Evolutionary conservation across 371 early-diverging fungal species (phyloP).

Genomic region (Gilbertella persicaria): DNA sequence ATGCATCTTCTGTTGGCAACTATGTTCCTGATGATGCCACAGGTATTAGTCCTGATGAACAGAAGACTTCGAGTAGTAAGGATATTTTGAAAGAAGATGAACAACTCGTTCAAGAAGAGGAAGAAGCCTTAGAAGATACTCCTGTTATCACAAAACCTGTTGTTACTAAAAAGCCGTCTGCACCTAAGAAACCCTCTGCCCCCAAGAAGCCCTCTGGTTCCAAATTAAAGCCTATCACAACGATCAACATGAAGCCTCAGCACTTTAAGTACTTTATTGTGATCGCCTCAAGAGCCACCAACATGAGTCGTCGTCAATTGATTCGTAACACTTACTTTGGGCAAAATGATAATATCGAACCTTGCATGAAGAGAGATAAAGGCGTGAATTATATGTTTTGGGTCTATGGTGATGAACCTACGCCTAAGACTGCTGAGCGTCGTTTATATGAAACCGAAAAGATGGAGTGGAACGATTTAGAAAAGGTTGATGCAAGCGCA

Average conservation of each 20-base stretch:
- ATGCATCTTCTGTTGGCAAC: not conserved
- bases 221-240: conserved; percentile 19
- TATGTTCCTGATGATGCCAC: conserved; percentile 1
- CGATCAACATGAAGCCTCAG: conserved; percentile 14
- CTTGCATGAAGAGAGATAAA: conserved; percentile 53
- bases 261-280: conserved; percentile 54
- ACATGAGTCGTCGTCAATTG: conserved; percentile 45
- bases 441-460: conserved; percentile 56
- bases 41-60: conserved; percentile 5
- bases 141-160: not conserved
- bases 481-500: conserved; percentile 17
- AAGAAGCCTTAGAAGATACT: not conserved
- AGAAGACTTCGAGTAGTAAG: not conserved
- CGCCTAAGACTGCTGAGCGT: conserved; percentile 25
- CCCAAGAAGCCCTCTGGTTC: not conserved
- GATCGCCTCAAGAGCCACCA: conserved; percentile 48
- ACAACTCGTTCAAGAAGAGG: not conserved
- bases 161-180: not conserved
- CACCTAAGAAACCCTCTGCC: not conserved
- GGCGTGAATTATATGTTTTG: conserved; percentile 53
- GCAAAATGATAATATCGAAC: conserved; percentile 50
- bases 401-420: conserved; percentile 47
- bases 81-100: conserved; percentile 9
- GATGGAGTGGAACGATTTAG: conserved; percentile 56
- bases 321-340: conserved; percentile 59